Base-by-base conservation (phyloP, 2,329 filamentous ascomycete genomes). In the Exophiala alcalophila region DNA sequence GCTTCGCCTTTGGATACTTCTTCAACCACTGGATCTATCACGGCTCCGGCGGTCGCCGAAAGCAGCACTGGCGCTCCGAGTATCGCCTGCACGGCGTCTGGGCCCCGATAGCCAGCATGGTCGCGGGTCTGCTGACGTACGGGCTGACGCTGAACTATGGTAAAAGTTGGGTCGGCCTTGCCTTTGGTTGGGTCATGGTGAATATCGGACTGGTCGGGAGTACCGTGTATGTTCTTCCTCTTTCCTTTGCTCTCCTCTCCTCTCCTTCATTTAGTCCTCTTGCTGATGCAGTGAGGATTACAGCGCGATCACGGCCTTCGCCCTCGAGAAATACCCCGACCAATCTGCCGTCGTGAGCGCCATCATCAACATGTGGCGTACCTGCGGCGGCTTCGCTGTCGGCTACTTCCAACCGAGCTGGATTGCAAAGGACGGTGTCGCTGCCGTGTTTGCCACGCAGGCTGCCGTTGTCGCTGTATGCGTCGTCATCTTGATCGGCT, bases 331-430 rank as follows among this genome's bases (percentile, higher is more conserved):
- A 32, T 65, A 63, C 37, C 64, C 63, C 4, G 45, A 54, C 3
- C 58, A 64, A 28, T 50, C 64, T 2, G 62, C 64, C 2, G 50
- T 55, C 4, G 63, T 65, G 23, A 59, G 58, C 1, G 61, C 61
- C 2, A 65, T 65, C 18, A 52, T 66, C 35, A 66, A 66, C 40
- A 61, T 64, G 53, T 65, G 64, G 63, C 60, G 64, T 5, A 65
- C 62, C 3, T 59, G 59, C 8, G 62, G 64, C n/a, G 64, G 64
- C 1, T 65, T 65, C 24, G 56, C 60, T 0, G 62, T 66, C 14
- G 61, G 54, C 10, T 66, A 65, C 40, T 65, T 64, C 47, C 62
- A 65, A 48, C 57, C 61, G n/a, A 42, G 56, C 1, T 65, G 63
- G 63, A 62, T 65, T 11, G 36, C 47, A 12, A 55, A 52, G 4